Evolutionary conservation across 78 protist species (phyloP), one percentile per base, ranked within the genome.

Genomic region (Protostelium mycophagum): DNA sequence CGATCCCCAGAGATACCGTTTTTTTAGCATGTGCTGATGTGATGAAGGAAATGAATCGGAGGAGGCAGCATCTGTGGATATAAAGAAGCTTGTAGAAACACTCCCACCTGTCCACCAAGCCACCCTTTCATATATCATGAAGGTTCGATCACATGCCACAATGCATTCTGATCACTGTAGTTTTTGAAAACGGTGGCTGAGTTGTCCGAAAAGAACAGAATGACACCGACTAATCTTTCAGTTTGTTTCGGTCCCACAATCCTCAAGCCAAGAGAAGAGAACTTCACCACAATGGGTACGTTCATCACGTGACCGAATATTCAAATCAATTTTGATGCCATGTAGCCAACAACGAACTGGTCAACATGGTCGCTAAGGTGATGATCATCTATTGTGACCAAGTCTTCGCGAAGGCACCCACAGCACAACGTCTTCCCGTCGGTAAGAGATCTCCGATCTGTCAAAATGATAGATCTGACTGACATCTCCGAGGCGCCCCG

Each of bases 171-270:
- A 35, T 28, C n/a, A 38, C 25, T 51, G n/a, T 16, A 73, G 29
- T 28, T 29, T 85, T 25, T 34, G 25, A 83, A 38, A 28, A 63
- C 84, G 87, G 94, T 29, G 83, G 28, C 92, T 34, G 85, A 83
- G 34, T 31, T 89, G 5, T 86, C 86, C 35, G 63, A 83, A 23
- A 85, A 87, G 85, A 89, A 88, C 39, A 92, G 89, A 86, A 92
- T 92, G 95, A 92, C 92, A 1, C 38, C 88, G 83, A 86, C 91
- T 1, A 92, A 92, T 85, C 73, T 92, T 1, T 91, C 91, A 28
- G 89, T 92, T 89, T 91, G 88, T 34, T 92, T 92, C 38, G 89
- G 92, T 63, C 95, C 95, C 63, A 89, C 95, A 29, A 36, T 92
- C 34, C 35, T 92, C 0, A 85, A 91, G 86, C 90, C 92, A 34